Evolutionary conservation across 148 eudicot genomes (phyloP).

Genomic region (Chenopodium suecicum): DNA sequence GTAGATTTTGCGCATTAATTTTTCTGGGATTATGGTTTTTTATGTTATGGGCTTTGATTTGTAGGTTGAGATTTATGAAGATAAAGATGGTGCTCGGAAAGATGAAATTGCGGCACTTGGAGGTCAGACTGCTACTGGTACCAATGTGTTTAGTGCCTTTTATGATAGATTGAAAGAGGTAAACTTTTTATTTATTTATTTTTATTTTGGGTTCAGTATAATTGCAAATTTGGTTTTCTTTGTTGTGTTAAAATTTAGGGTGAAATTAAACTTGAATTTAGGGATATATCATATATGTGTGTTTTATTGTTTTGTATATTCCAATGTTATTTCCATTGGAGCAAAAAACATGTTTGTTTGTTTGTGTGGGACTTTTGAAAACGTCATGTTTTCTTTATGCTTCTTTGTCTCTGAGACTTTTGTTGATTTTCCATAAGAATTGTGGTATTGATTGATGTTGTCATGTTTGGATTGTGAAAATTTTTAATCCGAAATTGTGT

Average conservation of each 20-base stretch:
- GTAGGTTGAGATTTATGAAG: slow-evolving; percentile 85
- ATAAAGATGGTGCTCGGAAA: slow-evolving; percentile 79
- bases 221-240: neutral
- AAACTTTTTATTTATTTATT: neutral
- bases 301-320: too few species aligned
- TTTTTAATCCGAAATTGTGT: slow-evolving; percentile 15
- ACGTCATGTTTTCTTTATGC: neutral
- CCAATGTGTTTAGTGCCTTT: slow-evolving; percentile 87
- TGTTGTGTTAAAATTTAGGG: neutral
- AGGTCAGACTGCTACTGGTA: slow-evolving; percentile 81
- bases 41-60: slow-evolving; percentile 5
- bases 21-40: neutral
- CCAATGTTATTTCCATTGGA: neutral
- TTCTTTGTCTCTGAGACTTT: neutral
- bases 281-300: too few species aligned
- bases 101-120: slow-evolving; percentile 99
- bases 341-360: neutral
- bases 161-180: slow-evolving; percentile 98
- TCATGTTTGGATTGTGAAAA: slow-evolving; percentile 1
- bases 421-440: neutral
- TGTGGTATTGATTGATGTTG: neutral
- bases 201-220: neutral
- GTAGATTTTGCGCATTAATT: neutral
- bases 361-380: neutral
- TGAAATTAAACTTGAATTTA: neutral